Percentiles rank a stretch among this genome's conserved stretches.
These are phyloP conservation scores for Meripilus lineatus DNA, from an alignment of 1,284 basidiomycete species.

Conservation along the genomic window DNA sequence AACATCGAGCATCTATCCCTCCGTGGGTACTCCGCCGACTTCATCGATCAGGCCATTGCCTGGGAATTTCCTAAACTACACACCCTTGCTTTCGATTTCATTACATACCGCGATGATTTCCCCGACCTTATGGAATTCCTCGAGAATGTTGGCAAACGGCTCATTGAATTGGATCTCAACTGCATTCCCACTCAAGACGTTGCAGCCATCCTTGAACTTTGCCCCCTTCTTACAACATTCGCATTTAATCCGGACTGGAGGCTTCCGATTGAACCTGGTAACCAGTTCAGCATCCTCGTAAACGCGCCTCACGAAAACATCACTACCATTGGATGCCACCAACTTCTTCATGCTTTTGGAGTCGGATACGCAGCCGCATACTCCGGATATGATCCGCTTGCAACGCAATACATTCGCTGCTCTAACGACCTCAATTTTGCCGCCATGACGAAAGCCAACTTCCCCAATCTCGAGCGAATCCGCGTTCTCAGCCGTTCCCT, in stretches of 20 bases:
- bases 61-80: conserved; percentile 61
- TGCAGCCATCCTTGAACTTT: conserved; percentile 52
- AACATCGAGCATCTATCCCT: conserved; percentile 57
- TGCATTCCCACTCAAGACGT: conserved; percentile 51
- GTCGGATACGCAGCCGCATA: conserved; percentile 44
- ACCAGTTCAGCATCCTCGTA: conserved; percentile 31
- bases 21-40: conserved; percentile 52
- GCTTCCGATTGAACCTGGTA: conserved; percentile 24
- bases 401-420: conserved; percentile 41
- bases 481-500: conserved; percentile 52
- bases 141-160: conserved; percentile 44
- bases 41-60: conserved; percentile 59
- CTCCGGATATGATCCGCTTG: conserved; percentile 37
- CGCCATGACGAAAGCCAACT: conserved; percentile 48
- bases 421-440: conserved; percentile 64
- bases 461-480: conserved; percentile 54
- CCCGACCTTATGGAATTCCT: conserved; percentile 61
- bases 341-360: conserved; percentile 62
- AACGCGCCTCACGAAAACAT: conserved; percentile 52
- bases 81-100: conserved; percentile 51
- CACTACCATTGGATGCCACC: conserved; percentile 61
- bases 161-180: conserved; percentile 61
- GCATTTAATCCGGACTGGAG: conserved; percentile 72
- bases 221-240: conserved; percentile 55
- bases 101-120: conserved; percentile 39